These are phyloP conservation scores for Magnaporthiopsis rhizophila DNA, from an alignment of 2,329 filamentous ascomycete species.

Conservation along the genomic window DNA sequence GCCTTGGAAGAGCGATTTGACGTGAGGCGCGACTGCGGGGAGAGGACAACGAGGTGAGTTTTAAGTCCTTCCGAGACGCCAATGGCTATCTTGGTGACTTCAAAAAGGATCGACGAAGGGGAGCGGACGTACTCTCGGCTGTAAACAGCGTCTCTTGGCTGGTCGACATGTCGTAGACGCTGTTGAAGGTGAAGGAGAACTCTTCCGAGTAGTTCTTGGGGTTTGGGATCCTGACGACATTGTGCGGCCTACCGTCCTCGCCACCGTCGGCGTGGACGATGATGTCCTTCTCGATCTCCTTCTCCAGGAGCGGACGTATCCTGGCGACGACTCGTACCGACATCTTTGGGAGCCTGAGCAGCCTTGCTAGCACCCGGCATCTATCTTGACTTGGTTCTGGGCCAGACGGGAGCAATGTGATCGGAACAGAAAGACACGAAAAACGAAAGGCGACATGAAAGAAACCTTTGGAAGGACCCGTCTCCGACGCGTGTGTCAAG, in stretches of 20 bases:
- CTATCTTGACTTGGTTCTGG: background rate
- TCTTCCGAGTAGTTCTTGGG: conserved; percentile 87
- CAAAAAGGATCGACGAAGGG: conserved; percentile 1
- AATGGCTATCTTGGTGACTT: background rate
- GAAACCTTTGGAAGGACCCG: background rate
- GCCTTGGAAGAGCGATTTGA: conserved; percentile 87
- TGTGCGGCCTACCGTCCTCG: conserved; percentile 53
- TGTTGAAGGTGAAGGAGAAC: conserved; percentile 91
- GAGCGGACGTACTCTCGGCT: conserved; percentile 51
- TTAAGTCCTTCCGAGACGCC: background rate
- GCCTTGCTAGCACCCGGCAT: background rate
- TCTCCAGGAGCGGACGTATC: conserved; percentile 78
- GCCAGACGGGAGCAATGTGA: background rate
- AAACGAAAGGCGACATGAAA: background rate
- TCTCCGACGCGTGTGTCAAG: background rate
- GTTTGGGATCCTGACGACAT: conserved; percentile 80
- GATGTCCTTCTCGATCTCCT: conserved; percentile 78
- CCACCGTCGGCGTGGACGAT: conserved; percentile 66
- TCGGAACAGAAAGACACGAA: background rate
- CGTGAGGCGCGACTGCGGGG: conserved; percentile 67
- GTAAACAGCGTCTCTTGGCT: conserved; percentile 85
- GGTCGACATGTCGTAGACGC: conserved; percentile 74
- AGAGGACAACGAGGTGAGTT: conserved; percentile 3
- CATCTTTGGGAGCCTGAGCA: conserved; percentile 29
- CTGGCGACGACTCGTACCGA: conserved; percentile 81